phyloP scores from a whole-genome alignment of 306 rosid species.

The Cicer cuneatum region DNA sequence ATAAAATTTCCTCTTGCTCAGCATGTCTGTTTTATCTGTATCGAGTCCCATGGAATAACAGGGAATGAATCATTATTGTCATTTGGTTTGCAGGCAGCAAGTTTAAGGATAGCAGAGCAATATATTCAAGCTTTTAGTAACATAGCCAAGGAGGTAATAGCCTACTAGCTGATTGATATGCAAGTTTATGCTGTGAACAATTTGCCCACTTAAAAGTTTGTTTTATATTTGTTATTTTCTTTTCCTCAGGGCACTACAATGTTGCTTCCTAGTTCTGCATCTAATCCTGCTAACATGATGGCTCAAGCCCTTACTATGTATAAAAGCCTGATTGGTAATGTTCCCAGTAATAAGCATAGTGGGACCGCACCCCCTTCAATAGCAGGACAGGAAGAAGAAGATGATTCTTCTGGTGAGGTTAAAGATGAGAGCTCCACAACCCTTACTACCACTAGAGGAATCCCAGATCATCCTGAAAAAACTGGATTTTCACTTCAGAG shows the following conservation, averaged over 20 bases:
- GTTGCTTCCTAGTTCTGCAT: slow-evolving; percentile 89
- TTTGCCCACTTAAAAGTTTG: slow-evolving; percentile 6
- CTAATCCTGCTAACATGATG: slow-evolving; percentile 91
- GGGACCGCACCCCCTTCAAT: slow-evolving; percentile 45
- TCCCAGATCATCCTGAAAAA: slow-evolving; percentile 32
- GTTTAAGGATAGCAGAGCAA: slow-evolving; percentile 90
- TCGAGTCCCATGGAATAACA: not conserved
- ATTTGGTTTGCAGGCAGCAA: slow-evolving; percentile 81
- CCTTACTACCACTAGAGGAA: slow-evolving; percentile 20
- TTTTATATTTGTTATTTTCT: slow-evolving; percentile 5
- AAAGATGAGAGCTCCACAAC: slow-evolving; percentile 38
- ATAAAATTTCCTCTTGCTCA: slow-evolving; percentile 20
- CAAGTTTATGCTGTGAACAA: slow-evolving; percentile 9
- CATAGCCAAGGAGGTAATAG: slow-evolving; percentile 86
- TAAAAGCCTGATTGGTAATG: slow-evolving; percentile 74
- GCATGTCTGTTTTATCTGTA: not conserved
- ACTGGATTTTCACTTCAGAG: slow-evolving; percentile 75
- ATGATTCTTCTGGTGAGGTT: slow-evolving; percentile 45
- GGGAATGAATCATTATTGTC: slow-evolving; percentile 40
- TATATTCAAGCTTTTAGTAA: slow-evolving; percentile 86
- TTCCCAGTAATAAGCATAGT: slow-evolving; percentile 43
- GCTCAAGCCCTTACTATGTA: slow-evolving; percentile 92
- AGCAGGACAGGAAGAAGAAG: slow-evolving; percentile 45
- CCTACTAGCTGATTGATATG: slow-evolving; percentile 19
- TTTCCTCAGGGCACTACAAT: slow-evolving; percentile 84